These are phyloP conservation scores for Hevea brasiliensis DNA, from an alignment of 345 rosid species.

Conservation along the genomic window DNA sequence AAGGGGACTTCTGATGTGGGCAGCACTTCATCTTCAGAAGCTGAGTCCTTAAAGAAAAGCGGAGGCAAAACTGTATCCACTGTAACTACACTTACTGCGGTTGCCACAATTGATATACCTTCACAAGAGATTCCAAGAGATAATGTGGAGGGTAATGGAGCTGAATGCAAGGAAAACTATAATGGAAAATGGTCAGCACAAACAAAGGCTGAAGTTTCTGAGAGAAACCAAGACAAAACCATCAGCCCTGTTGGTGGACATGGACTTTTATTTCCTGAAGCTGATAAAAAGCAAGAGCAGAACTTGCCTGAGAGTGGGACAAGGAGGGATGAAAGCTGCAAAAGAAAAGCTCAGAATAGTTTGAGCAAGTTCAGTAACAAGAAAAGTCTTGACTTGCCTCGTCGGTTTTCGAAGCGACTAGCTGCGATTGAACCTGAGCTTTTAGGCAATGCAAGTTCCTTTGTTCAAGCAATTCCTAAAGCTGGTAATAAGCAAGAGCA, in stretches of 20 bases:
- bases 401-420: slow-evolving; percentile 34
- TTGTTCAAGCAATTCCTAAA: not conserved
- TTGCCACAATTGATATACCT: slow-evolving; percentile 15
- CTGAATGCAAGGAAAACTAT: slow-evolving; percentile 11
- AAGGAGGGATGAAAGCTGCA: slow-evolving; percentile 8
- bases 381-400: slow-evolving; percentile 19
- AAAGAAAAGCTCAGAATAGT: slow-evolving; percentile 21
- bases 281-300: slow-evolving; percentile 28
- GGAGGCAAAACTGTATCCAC: not conserved
- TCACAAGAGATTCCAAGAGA: slow-evolving; percentile 18
- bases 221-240: slow-evolving; percentile 17
- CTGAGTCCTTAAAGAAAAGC: not conserved
- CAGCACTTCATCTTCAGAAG: slow-evolving; percentile 10
- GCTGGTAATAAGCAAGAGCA: not conserved
- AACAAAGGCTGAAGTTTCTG: slow-evolving; percentile 25
- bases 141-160: slow-evolving; percentile 8
- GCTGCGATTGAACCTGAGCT: slow-evolving; percentile 22
- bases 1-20: slow-evolving; percentile 29
- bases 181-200: slow-evolving; percentile 12
- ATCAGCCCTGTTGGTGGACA: slow-evolving; percentile 17
- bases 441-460: not conserved
- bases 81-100: slow-evolving; percentile 3
- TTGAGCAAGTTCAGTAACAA: slow-evolving; percentile 17
- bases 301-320: slow-evolving; percentile 12
- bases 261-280: slow-evolving; percentile 20